Evolutionary conservation across 129 eudicot genomes (phyloP), one percentile per base, ranked within the genome.

Genomic region (Centella asiatica): DNA sequence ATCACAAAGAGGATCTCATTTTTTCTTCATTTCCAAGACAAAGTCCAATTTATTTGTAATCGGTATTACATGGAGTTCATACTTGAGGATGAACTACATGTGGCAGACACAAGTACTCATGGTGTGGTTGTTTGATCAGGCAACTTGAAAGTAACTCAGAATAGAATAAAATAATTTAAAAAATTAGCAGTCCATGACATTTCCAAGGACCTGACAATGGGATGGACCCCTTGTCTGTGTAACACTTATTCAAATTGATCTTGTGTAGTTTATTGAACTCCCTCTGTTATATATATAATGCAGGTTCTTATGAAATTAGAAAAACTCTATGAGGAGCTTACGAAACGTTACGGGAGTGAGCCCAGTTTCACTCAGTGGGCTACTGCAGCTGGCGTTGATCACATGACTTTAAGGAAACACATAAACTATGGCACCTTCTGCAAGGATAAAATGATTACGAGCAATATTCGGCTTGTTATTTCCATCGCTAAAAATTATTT

Each of bases 381-480:
- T 52, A 75, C 73, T 51, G 98, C 95, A 51, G 94, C 84, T 29
- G 84, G 90, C 61, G 71, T 74, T 60, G 95, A 90, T 74, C 90
- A 79, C 69, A 71, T 70, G 67, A 78, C 78, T 36, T 66, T 90
- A 52, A 86, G 88, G 57, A 69, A 73, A 72, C 89, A 80, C 18
- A 26, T 90, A 70, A 84, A 76, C 39, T 58, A 90, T 77, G 98
- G 98, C 60, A 69, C 59, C 45, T 76, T 68, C 19, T 90, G 98
- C 81, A 90, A 86, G 78, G 95, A 87, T 47, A 86, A 82, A 76
- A 90, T 90, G 98, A 72, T 90, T 44, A 84, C 78, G 71, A 92
- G 99, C 79, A 92, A 92, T 64, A 70, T 92, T 45, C 79, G 96
- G 61, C 99, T 92, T 49, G 99, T 92, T 44, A 82, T 92, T 66